Evolutionary conservation across 345 rosid genomes (phyloP), one percentile per base, ranked within the genome.

Genomic region (Clausena lansium): DNA sequence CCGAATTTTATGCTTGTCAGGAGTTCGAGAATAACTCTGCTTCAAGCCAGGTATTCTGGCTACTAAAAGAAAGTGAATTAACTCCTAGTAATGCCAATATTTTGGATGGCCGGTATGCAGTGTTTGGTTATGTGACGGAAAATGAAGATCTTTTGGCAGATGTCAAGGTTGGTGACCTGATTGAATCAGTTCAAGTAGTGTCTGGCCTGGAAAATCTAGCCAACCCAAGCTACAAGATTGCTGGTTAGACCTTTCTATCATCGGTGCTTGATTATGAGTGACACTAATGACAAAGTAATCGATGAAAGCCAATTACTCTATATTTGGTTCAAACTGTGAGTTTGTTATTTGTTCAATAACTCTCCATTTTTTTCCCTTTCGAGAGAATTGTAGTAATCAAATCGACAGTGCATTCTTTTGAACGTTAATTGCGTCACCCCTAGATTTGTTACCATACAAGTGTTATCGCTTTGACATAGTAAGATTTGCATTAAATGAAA

Each of bases 41-140:
- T 28, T 96, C 99, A 77, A 96, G 99, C 84, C 98, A 96, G 82
- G 74, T 96, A 61, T 96, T 96, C 81, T 96, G 99, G 98, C 88
- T 96, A 60, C 85, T 96, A 63, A 96, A 96, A 88, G 98, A 96
- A 85, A 96, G 99, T 80, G 99, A 96, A 75, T 91, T 96, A 66
- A 96, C 98, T 17, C 99, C 98, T 17, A 94, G 99, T 83, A 94
- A 92, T 52, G 94, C 99, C 61, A 94, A 96, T 74, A 96, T 96
- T 70, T 83, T 96, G 91, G 99, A 96, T 47, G 99, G 99, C 58
- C 91, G 98, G n/a, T 96, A 94, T 58, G 88, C 99, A 1, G 98
- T 96, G 69, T 94, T 94, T 30, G 99, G 99, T 55, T 96, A 96
- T 75, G 91, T 96, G 59, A 96, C 97, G 1, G 86, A 91, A 59